Base-by-base conservation (phyloP, 2,329 filamentous ascomycete genomes). In the Trichoderma arundinaceum region DNA sequence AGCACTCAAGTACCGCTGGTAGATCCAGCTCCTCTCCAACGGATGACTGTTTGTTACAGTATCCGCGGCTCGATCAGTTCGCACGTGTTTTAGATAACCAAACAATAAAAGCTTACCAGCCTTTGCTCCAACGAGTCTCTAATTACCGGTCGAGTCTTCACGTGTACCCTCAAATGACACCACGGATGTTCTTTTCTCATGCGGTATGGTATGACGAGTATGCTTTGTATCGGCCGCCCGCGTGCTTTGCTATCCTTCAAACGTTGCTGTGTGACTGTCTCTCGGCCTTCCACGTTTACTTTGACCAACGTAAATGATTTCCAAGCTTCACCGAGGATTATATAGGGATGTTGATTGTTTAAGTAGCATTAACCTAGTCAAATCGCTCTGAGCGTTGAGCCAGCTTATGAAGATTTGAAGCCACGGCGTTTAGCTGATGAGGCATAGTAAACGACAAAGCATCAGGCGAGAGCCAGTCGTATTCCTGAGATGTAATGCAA, bases 211-310 rank as follows among this genome's bases (percentile, higher is more conserved):
- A 32, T 49, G 58, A 60, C 57, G 49, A 33, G 17, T 32, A 32
- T 59, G 57, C 44, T 44, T 13, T 54, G 64, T 33, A 52, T 35
- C 48, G 58, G 48, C 22, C 48, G 52, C 48, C 38, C 58, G 64
- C 59, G 51, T 64, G 39, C 33, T 54, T 49, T 33, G 9, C 19
- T 63, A 58, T 33, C 17, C 17, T 48, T 15, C 46, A 49, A 46
- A 53, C 60, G 65, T 67, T 65, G 17, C 39, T 52, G 65, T 67
- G 61, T 48, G 46, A 67, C 65, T 33, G 38, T 44, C 35, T 51
- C 54, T 53, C 17, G 22, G 7, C n/a, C 32, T 33, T 61, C 33
- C 10, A n/a, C 38, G 4, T 53, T 17, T 53, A 32, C 19, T 39
- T 43, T 39, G 13, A 13, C 10, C 13, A 3, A 41, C 19, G n/a